Evolutionary conservation across 140 eudicot genomes (phyloP).

Genomic region (Ambrosia hybrid): DNA sequence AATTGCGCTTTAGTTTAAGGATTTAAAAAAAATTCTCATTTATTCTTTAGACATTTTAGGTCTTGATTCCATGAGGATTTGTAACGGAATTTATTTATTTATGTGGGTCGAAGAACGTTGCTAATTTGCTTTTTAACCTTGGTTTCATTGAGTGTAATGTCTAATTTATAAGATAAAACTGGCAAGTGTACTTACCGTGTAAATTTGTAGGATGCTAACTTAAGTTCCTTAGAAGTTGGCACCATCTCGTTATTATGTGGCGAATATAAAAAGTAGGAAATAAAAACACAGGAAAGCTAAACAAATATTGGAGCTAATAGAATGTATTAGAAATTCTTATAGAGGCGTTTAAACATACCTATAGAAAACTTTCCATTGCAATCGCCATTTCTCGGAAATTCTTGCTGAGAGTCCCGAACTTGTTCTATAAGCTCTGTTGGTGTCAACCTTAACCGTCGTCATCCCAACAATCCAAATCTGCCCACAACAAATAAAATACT

Average conservation of each 20-base stretch:
- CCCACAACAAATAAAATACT: no score
- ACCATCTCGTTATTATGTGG: constrained; percentile 6
- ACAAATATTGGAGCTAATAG: no score
- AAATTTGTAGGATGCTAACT: constrained; percentile 3
- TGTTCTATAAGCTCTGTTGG: no score
- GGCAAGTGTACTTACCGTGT: constrained; percentile 8
- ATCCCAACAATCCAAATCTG: no score
- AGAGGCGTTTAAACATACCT: no score
- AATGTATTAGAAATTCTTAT: no score
- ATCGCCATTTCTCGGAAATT: no score
- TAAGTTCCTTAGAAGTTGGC: constrained; percentile 5
- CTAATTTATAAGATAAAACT: neutral
- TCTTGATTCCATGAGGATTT: neutral
- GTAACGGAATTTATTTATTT: neutral
- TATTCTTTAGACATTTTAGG: neutral
- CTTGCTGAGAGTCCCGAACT: no score
- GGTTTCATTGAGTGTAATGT: neutral
- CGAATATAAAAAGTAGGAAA: no score
- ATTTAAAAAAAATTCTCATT: neutral
- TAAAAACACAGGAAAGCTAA: no score
- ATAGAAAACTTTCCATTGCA: no score
- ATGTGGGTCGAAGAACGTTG: neutral
- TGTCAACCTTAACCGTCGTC: no score
- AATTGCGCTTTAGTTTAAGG: neutral
- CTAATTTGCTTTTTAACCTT: constrained; percentile 1